phyloP scores from a whole-genome alignment of 805 yeast genomes.

The Metschnikowia lochheadii region DNA sequence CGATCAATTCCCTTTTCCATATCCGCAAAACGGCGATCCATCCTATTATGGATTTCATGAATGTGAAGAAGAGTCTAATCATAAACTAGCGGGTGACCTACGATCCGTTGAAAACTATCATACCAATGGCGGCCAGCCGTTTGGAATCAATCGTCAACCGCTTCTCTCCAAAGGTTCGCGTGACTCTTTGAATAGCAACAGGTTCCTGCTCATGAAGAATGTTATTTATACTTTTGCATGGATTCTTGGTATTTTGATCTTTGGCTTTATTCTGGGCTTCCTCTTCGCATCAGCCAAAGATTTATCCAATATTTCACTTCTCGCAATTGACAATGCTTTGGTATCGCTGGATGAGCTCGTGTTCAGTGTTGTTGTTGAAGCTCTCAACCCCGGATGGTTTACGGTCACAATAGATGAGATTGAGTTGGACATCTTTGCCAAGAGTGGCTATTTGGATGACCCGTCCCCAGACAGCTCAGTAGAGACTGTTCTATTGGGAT shows the following conservation, averaged over 20 bases:
- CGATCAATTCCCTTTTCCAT: slow-evolving; percentile 35
- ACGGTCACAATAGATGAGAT: slow-evolving; percentile 58
- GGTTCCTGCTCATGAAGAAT: slow-evolving; percentile 24
- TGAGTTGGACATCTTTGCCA: slow-evolving; percentile 83
- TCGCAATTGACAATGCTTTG: slow-evolving; percentile 62
- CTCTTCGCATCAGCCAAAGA: slow-evolving; percentile 84
- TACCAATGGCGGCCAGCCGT: background rate
- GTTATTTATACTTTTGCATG: slow-evolving; percentile 42
- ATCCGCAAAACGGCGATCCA: slow-evolving; percentile 25
- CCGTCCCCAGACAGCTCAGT: slow-evolving; percentile 16
- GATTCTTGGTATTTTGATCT: slow-evolving; percentile 49
- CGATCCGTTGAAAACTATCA: background rate
- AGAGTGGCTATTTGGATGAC: slow-evolving; percentile 45
- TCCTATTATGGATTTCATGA: slow-evolving; percentile 39
- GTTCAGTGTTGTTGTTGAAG: slow-evolving; percentile 72
- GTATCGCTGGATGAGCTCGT: slow-evolving; percentile 82
- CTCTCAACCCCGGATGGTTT: slow-evolving; percentile 84
- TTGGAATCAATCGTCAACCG: slow-evolving; percentile 18
- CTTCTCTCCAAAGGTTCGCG: slow-evolving; percentile 29
- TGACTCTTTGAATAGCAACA: slow-evolving; percentile 8
- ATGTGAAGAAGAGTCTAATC: slow-evolving; percentile 31
- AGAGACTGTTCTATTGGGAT: slow-evolving; percentile 75
- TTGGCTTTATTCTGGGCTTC: slow-evolving; percentile 82
- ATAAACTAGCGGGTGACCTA: background rate
- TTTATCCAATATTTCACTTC: slow-evolving; percentile 59